Evolutionary conservation across 1,284 basidiomycete species (phyloP).

Genomic region (Tylopilus sp.): DNA sequence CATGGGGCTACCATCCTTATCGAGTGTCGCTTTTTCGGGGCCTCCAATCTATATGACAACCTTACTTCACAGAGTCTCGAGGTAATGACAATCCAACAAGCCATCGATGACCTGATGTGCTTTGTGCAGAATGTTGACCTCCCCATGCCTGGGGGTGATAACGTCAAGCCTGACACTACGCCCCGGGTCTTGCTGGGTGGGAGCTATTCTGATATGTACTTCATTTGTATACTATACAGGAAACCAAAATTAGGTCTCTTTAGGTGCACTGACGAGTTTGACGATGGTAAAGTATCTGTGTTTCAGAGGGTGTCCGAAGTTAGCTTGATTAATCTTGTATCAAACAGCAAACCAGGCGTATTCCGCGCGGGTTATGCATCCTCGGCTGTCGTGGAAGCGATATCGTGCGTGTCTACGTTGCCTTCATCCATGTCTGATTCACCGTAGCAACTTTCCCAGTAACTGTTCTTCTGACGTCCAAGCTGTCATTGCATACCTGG

Average conservation of each 20-base stretch:
- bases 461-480: conserved; percentile 73
- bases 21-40: conserved; percentile 53
- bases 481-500: conserved; percentile 60
- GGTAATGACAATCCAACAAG: conserved; percentile 66
- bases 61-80: conserved; percentile 56
- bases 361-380: conserved; percentile 70
- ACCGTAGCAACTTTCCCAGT: conserved; percentile 52
- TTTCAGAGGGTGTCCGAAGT: not conserved
- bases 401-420: conserved; percentile 37
- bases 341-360: conserved; percentile 53
- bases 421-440: not conserved
- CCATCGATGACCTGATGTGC: conserved; percentile 66
- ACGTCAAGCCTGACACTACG: conserved; percentile 52
- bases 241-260: not conserved
- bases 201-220: conserved; percentile 52
- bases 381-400: conserved; percentile 68
- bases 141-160: conserved; percentile 61
- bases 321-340: not conserved
- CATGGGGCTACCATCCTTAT: conserved; percentile 62
- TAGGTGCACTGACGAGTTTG: conserved; percentile 60
- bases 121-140: conserved; percentile 65
- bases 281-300: conserved; percentile 63
- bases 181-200: conserved; percentile 72
- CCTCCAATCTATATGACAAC: conserved; percentile 56
- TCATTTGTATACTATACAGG: conserved; percentile 35